A percentile compares a stretch with the other conserved stretches of the same genome.
These are phyloP conservation scores for Nicotiana sylvestris DNA, from an alignment of 257 asterid species.

Conservation along the genomic window DNA sequence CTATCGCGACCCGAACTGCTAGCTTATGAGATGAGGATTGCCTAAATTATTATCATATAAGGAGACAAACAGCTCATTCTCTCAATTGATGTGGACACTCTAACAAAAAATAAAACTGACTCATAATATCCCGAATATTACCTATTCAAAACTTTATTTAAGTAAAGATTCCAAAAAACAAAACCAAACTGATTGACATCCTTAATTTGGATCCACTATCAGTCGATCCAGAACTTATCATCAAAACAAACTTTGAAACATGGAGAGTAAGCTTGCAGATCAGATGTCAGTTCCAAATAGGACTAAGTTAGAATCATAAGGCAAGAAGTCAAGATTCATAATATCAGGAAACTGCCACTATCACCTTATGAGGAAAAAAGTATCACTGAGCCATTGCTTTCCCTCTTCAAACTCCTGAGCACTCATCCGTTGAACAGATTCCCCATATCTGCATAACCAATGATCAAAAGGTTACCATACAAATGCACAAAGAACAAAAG, in stretches of 20 bases:
- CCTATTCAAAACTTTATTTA: not conserved
- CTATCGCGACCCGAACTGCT: not conserved
- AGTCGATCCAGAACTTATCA: not conserved
- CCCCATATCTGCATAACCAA: slow-evolving; percentile 54
- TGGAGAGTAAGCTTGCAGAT: not conserved
- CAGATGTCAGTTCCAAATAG: not conserved
- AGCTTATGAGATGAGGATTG: not conserved
- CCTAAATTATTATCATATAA: not conserved
- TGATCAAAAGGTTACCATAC: not conserved
- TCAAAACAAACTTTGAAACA: not conserved
- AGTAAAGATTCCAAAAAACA: not conserved
- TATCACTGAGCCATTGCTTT: slow-evolving; percentile 84
- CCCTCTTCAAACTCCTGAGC: slow-evolving; percentile 76
- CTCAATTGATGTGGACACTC: not conserved
- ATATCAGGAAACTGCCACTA: not conserved
- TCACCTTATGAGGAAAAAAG: slow-evolving; percentile 81
- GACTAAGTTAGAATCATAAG: not conserved
- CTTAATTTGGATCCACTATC: not conserved
- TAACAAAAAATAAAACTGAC: not conserved
- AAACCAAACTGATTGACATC: not conserved
- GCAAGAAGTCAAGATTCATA: not conserved
- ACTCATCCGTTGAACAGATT: slow-evolving; percentile 60
- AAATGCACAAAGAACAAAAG: not conserved
- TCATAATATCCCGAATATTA: not conserved
- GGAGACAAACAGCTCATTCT: not conserved